These are phyloP conservation scores for Rhexocercosporidium sp. DNA, from an alignment of 2,329 filamentous ascomycete genomes.

Conservation along the genomic window DNA sequence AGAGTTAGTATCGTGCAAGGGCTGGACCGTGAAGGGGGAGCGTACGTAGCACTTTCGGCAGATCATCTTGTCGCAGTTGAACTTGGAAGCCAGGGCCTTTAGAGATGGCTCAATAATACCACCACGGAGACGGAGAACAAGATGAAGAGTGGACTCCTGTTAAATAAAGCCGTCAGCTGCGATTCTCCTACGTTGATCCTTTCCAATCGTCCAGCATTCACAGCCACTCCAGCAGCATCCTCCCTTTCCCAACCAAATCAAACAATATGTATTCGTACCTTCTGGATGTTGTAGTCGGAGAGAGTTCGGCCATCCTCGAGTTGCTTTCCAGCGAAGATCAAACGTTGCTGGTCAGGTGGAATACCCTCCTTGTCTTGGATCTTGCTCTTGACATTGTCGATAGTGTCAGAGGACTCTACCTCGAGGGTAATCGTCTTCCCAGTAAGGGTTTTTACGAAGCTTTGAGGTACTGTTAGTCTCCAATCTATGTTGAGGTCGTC, in stretches of 20 bases:
- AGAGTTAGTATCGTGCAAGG: slow-evolving; percentile 32
- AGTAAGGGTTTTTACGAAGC: slow-evolving; percentile 99
- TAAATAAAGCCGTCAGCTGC: slow-evolving; percentile 31
- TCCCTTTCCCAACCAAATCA: not conserved
- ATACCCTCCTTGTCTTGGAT: slow-evolving; percentile 99
- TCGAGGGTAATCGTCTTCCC: slow-evolving; percentile 99
- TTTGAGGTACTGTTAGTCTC: slow-evolving; percentile 46
- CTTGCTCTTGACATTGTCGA: slow-evolving; percentile 99
- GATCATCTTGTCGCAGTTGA: slow-evolving; percentile 99
- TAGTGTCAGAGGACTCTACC: slow-evolving; percentile 98
- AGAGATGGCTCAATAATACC: slow-evolving; percentile 99
- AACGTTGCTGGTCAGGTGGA: slow-evolving; percentile 94
- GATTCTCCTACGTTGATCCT: not conserved
- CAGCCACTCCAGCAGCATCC: not conserved
- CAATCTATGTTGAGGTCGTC: slow-evolving; percentile 33
- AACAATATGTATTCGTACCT: slow-evolving; percentile 65
- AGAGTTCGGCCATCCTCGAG: slow-evolving; percentile 97
- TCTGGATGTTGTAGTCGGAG: slow-evolving; percentile 99
- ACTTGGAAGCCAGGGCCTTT: slow-evolving; percentile 98
- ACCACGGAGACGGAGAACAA: slow-evolving; percentile 98
- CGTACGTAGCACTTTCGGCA: slow-evolving; percentile 99
- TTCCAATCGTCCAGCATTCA: not conserved
- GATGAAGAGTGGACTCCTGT: slow-evolving; percentile 95
- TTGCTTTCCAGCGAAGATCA: slow-evolving; percentile 99
- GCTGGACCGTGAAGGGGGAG: slow-evolving; percentile 37